Evolutionary conservation across 768 basidiomycete genomes (phyloP), one percentile per base, ranked within the genome.

Genomic region (Leccinum incarnatum): DNA sequence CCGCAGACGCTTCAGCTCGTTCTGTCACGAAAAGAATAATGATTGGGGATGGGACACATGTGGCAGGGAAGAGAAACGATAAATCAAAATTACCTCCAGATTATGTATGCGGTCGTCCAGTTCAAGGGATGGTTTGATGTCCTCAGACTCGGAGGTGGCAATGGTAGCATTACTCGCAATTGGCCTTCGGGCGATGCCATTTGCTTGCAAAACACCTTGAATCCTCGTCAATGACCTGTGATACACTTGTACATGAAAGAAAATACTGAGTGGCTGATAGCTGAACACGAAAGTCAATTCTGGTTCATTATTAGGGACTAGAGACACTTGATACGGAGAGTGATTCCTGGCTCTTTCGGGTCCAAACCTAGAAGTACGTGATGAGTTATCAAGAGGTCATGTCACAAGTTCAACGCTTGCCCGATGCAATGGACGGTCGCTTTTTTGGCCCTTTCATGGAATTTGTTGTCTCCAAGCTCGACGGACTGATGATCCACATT

Each of bases 1-100:
- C 15, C 63, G 63, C 21, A 65, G 59, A 27, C 56, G 65, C 37
- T 61, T 58, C 23, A 65, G 58, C 30, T 66, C 60, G 46, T 56
- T 58, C 61, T 62, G 32, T 40, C 11, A 25, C 2, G 1, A 47
- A 5, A 36, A 36, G 48, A 49, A 46, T 46, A 11, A 29, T 17
- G 17, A 40, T 17, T 8, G 17, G 7, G 37, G 17, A 34, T 19
- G 11, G 3, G 19, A 2, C 3, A 25, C n/a, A 21, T 23, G 45
- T n/a, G 34, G 19, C 6, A 11, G 55, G 21, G 21, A 0, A 34
- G 15, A 30, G 25, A 12, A 23, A 52, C 5, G 32, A 11, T 27
- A 17, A 27, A 27, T 27, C 27, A 27, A 5, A 45, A 4, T 9
- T 32, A 58, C 66, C 52, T 63, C 64, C 34, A 65, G 42, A 32